Evolutionary conservation across 192 early-diverging fungal genomes (phyloP).

Genomic region (Chytriomyces hyalinus): DNA sequence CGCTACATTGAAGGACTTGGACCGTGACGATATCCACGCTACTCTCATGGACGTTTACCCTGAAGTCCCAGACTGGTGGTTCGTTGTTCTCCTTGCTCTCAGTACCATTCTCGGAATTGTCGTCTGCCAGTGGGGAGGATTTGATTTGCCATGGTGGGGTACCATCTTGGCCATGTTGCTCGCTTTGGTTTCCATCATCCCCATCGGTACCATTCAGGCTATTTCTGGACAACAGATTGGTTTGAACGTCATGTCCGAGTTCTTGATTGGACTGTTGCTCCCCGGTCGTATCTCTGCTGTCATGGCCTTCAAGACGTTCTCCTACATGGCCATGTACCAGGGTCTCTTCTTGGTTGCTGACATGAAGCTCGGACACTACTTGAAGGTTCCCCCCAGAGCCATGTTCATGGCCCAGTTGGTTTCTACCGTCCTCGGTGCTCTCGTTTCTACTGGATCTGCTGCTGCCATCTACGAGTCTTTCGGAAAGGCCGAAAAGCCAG

Average conservation of each 20-base stretch:
- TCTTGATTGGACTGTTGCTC: conserved; percentile 78
- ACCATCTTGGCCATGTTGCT: conserved; percentile 31
- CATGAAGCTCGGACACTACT: conserved; percentile 79
- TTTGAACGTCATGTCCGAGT: conserved; percentile 85
- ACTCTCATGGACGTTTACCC: conserved; percentile 48
- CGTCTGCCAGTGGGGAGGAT: conserved; percentile 54
- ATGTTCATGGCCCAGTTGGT: conserved; percentile 60
- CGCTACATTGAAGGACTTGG: not conserved
- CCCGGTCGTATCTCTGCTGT: conserved; percentile 83
- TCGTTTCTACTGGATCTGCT: conserved; percentile 56
- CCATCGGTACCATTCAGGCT: conserved; percentile 80
- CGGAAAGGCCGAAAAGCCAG: not conserved
- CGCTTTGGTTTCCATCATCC: conserved; percentile 29
- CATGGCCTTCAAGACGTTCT: conserved; percentile 85
- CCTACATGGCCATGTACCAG: conserved; percentile 79
- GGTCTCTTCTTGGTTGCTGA: conserved; percentile 72
- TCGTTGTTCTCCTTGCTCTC: conserved; percentile 43
- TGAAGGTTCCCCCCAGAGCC: conserved; percentile 64
- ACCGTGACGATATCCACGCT: conserved; percentile 26
- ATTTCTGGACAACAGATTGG: conserved; percentile 78
- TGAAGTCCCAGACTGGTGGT: conserved; percentile 64
- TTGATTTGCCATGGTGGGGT: conserved; percentile 68
- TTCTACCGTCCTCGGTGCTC: conserved; percentile 63
- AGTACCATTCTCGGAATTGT: conserved; percentile 46
- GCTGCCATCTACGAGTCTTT: conserved; percentile 9